Evolutionary conservation across 331 rosid species (phyloP).

Genomic region (Erythrophleum ivorense): DNA sequence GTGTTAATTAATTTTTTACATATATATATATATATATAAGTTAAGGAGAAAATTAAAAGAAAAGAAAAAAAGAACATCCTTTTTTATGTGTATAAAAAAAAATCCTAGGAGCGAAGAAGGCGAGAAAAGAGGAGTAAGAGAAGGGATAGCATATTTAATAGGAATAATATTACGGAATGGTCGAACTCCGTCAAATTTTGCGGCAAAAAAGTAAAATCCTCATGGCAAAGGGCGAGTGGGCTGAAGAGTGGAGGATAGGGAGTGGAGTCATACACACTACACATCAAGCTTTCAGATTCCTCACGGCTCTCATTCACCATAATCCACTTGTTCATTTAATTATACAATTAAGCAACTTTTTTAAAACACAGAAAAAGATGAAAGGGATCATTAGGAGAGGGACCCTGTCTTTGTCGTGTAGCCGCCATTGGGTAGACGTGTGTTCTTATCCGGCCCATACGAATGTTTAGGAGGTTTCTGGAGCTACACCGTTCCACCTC

Average conservation of each 20-base stretch:
- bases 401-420: constrained; percentile 1
- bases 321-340: constrained; percentile 17
- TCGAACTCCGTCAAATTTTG: not conserved
- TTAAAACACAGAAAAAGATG: constrained; percentile 4
- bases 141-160: too few species aligned
- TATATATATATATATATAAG: too few species aligned
- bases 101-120: too few species aligned
- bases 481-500: not conserved
- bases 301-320: constrained; percentile 19
- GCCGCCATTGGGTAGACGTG: not conserved
- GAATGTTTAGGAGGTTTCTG: not conserved
- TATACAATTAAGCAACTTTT: not conserved
- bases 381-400: not conserved
- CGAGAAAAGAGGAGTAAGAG: too few species aligned
- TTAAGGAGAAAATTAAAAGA: too few species aligned
- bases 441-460: not conserved
- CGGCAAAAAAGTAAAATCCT: not conserved
- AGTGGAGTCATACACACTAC: constrained; percentile 15
- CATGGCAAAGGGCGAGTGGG: not conserved
- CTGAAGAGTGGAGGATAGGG: not conserved
- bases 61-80: too few species aligned
- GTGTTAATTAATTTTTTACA: too few species aligned
- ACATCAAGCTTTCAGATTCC: constrained; percentile 24
- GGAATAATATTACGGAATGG: not conserved
- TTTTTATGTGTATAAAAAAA: too few species aligned